Percentiles rank a stretch among this genome's conserved stretches.
These are phyloP conservation scores for Avena eriantha DNA, from an alignment of 176 grass and related monocot species.

Conservation along the genomic window DNA sequence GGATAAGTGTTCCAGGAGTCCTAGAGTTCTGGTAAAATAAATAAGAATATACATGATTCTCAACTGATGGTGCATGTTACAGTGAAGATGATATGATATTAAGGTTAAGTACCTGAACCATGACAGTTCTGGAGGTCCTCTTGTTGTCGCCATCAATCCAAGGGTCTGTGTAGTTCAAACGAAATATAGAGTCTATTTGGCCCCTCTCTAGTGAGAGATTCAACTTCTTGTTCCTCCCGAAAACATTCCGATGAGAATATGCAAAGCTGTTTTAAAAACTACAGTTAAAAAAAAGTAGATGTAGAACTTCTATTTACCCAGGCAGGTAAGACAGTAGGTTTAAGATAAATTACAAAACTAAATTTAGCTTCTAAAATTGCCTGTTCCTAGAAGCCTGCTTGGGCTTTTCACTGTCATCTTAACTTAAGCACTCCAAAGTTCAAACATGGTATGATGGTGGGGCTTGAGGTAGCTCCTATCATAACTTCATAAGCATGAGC, in stretches of 20 bases:
- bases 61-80: conserved; percentile 14
- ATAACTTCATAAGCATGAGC: not conserved
- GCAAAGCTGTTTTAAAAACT: conserved; percentile 81
- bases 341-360: conserved; percentile 25
- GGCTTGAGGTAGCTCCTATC: not conserved
- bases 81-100: conserved; percentile 17
- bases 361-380: not conserved
- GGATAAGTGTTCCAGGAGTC: conserved; percentile 93
- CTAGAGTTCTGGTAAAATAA: conserved; percentile 79
- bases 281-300: conserved; percentile 20
- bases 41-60: conserved; percentile 28
- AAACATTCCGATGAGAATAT: conserved; percentile 97
- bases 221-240: conserved; percentile 95
- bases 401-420: not conserved
- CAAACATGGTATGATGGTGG: not conserved
- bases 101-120: conserved; percentile 77
- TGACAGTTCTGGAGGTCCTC: conserved; percentile 84
- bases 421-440: not conserved
- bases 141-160: conserved; percentile 98
- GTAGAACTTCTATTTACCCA: conserved; percentile 18
- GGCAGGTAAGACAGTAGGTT: not conserved
- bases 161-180: conserved; percentile 95
- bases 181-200: conserved; percentile 97
- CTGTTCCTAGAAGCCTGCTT: not conserved
- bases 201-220: conserved; percentile 97